Percentiles rank a stretch among this genome's conserved stretches.
Conservation (phyloP, 192 early-diverging fungal genomes). For the Rhizophagus clarus region DNA sequence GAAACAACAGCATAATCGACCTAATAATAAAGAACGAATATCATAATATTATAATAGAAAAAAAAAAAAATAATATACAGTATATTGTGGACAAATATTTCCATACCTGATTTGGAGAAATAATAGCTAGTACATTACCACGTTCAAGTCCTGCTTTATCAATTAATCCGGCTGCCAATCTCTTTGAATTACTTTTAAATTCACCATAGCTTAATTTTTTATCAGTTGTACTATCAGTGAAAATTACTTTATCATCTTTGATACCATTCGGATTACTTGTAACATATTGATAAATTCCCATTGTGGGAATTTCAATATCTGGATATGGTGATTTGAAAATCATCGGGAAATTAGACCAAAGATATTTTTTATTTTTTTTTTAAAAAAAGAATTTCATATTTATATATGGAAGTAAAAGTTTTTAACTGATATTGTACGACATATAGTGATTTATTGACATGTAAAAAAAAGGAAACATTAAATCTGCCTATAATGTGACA, state of each 20-base stretch:
- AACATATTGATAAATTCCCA: constrained; percentile 47
- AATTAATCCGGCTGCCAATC: constrained; percentile 53
- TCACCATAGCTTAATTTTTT: constrained; percentile 47
- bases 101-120: constrained; percentile 70
- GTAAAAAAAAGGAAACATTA: no score
- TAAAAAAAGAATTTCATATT: no score
- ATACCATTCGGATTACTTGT: constrained; percentile 44
- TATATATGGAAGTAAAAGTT: no score
- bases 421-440: no score
- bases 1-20: constrained; percentile 26
- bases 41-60: no score
- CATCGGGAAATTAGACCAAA: no score
- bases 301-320: constrained; percentile 45
- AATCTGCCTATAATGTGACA: no score
- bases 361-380: no score
- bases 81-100: background rate
- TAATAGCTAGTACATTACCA: constrained; percentile 70
- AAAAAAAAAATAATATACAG: no score
- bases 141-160: constrained; percentile 58
- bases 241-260: constrained; percentile 40
- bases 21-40: background rate
- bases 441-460: no score
- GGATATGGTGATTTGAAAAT: constrained; percentile 42
- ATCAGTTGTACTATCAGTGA: constrained; percentile 46
- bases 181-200: constrained; percentile 36